Conservation (phyloP, 768 basidiomycete genomes). For the Naganishia onofrii region DNA sequence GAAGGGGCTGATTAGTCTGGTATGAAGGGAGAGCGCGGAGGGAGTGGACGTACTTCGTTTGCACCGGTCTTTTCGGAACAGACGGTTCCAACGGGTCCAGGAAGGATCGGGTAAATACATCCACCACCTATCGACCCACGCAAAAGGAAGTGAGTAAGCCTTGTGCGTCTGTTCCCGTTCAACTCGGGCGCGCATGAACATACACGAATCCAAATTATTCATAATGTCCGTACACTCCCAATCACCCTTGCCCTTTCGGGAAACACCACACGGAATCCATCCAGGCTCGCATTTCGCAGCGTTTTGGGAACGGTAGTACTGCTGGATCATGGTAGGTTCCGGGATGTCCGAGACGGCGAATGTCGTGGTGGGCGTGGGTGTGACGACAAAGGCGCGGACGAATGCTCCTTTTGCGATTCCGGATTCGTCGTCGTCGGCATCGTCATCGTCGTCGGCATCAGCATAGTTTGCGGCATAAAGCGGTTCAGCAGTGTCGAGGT, state of each 20-base stretch:
- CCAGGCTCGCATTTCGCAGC: background rate
- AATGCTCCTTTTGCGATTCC: conserved; percentile 4
- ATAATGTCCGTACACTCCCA: conserved; percentile 15
- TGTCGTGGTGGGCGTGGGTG: background rate
- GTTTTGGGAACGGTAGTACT: conserved; percentile 19
- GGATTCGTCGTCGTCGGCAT: background rate
- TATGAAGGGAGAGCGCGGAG: background rate
- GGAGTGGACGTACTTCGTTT: background rate
- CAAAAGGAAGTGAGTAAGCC: background rate
- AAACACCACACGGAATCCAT: conserved; percentile 5
- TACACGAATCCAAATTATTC: conserved; percentile 15
- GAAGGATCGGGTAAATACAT: conserved; percentile 11
- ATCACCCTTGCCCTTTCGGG: conserved; percentile 8
- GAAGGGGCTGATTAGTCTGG: background rate
- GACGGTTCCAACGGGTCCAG: background rate
- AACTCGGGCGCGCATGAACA: background rate
- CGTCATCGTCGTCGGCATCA: too few species aligned
- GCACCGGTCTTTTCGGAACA: conserved; percentile 8
- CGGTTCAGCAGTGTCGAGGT: background rate
- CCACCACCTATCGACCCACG: conserved; percentile 3
- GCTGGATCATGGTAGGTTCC: conserved; percentile 20
- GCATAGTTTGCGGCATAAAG: too few species aligned
- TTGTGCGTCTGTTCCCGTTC: too few species aligned
- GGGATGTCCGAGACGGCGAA: conserved; percentile 11
- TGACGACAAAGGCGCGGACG: background rate